Evolutionary conservation across 805 yeast species (phyloP).

Genomic region (Priceomyces fermenticarens): DNA sequence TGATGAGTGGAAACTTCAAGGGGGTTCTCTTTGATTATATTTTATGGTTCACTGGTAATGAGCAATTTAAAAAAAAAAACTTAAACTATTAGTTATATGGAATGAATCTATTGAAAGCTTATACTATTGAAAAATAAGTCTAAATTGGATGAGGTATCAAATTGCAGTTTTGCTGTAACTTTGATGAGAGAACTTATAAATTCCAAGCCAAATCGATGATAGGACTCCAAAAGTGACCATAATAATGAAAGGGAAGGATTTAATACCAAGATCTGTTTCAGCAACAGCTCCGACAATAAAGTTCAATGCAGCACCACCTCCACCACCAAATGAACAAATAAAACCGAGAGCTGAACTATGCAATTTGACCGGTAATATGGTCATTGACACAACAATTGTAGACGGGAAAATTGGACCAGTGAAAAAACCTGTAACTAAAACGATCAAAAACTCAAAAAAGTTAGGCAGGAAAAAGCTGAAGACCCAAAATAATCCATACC

Average conservation of each 20-base stretch:
- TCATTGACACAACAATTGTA: constrained; percentile 60
- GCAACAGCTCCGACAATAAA: constrained; percentile 55
- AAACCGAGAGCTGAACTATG: constrained; percentile 71
- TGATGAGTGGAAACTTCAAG: constrained; percentile 70
- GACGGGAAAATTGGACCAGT: constrained; percentile 66
- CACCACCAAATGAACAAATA: constrained; percentile 76
- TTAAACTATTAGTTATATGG: background rate
- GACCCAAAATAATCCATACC: constrained; percentile 27
- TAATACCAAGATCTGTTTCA: constrained; percentile 31
- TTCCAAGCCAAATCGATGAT: constrained; percentile 22
- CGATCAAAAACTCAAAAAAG: constrained; percentile 30
- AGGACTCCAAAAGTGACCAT: constrained; percentile 22
- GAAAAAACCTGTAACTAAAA: constrained; percentile 43
- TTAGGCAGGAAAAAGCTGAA: constrained; percentile 23
- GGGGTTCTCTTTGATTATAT: constrained; percentile 20
- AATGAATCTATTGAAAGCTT: background rate
- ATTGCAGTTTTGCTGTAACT: constrained; percentile 2
- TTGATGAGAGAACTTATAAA: constrained; percentile 9
- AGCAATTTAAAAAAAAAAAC: too few relatives aligned
- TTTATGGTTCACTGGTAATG: background rate
- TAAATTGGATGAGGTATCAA: background rate
- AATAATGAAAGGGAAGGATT: constrained; percentile 29
- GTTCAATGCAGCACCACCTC: constrained; percentile 78
- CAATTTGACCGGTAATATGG: constrained; percentile 55
- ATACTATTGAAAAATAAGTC: background rate